These are phyloP conservation scores for Lactifluus subvellereus DNA, from an alignment of 768 basidiomycete genomes.

Conservation along the genomic window DNA sequence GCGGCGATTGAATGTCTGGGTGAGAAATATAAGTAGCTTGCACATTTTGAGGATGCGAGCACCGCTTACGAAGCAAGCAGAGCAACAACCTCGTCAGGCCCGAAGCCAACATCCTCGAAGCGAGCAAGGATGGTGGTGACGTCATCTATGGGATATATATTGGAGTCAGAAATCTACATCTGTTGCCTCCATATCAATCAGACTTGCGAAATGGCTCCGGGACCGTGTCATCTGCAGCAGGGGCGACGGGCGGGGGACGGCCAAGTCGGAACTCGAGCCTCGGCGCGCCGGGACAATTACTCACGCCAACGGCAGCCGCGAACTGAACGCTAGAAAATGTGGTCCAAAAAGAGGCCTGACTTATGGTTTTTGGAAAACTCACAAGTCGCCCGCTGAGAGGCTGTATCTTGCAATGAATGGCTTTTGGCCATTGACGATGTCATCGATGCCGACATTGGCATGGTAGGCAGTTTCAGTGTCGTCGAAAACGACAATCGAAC, in stretches of 20 bases:
- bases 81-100: conserved; percentile 32
- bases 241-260: conserved; percentile 28
- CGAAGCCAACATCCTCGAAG: conserved; percentile 34
- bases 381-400: conserved; percentile 44
- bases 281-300: conserved; percentile 35
- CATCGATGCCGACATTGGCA: conserved; percentile 24
- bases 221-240: conserved; percentile 32
- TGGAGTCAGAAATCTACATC: neutral
- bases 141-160: conserved; percentile 12
- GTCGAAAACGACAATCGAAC: conserved; percentile 25
- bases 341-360: neutral
- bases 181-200: neutral
- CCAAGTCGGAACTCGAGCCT: conserved; percentile 32
- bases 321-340: conserved; percentile 30
- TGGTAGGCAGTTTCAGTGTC: conserved; percentile 20
- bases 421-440: conserved; percentile 27
- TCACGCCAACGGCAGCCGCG: conserved; percentile 32
- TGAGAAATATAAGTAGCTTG: conserved; percentile 18
- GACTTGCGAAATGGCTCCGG: conserved; percentile 32
- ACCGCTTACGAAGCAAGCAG: conserved; percentile 31
- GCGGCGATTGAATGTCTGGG: conserved; percentile 26
- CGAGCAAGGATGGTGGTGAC: conserved; percentile 29
- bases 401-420: conserved; percentile 35
- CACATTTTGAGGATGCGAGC: neutral
- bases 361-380: conserved; percentile 20